Base-by-base conservation (phyloP, 169 alveolate genomes). In the Eimeria necatrix region DNA sequence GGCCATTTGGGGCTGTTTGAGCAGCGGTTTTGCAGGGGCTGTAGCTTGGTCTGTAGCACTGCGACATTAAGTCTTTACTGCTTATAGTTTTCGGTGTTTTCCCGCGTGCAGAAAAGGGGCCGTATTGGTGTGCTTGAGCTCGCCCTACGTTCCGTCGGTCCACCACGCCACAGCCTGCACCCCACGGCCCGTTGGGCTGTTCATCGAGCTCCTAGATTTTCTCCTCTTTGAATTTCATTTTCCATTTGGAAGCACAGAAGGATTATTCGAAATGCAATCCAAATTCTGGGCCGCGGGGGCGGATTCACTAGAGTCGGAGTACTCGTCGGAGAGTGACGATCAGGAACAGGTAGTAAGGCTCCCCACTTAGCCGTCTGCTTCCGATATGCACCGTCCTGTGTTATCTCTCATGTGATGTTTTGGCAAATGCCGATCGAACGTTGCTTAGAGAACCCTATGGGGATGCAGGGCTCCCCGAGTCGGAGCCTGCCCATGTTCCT, bases 211-310 rank as follows among this genome's bases (percentile, higher is more conserved):
- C 64, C 32, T 78, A 56, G 46, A 32, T 16, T 78, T 51, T 78
- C 87, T 46, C 41, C 46, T 46, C 4, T 14, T 9, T 71, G 46
- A 9, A 24, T 10, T 14, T 71, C 4, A 26, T 32, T 32, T 8
- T 46, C 7, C 26, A 56, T 68, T n/a, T 20, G n/a, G 46, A 22
- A 22, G 32, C 22, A 53, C 48, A 14, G n/a, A 56, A 32, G 8
- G 18, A 16, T 20, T 2, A n/a, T 60, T 4, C 70, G 83, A 81
- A 61, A 93, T 93, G 95, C 95, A 93, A 60, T 85, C 94, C 70
- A 93, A 93, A 26, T 93, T 93, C 83, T 93, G 95, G 95, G 95
- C 95, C 64, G 95, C 94, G 9, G 95, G 93, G 83, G 86, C 91
- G 32, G 95, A 93, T 41, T 87, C 85, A 81, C 60, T 83, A 10